Conservation (phyloP, 2,329 filamentous ascomycete species). For the Cercospora nicotianae region DNA sequence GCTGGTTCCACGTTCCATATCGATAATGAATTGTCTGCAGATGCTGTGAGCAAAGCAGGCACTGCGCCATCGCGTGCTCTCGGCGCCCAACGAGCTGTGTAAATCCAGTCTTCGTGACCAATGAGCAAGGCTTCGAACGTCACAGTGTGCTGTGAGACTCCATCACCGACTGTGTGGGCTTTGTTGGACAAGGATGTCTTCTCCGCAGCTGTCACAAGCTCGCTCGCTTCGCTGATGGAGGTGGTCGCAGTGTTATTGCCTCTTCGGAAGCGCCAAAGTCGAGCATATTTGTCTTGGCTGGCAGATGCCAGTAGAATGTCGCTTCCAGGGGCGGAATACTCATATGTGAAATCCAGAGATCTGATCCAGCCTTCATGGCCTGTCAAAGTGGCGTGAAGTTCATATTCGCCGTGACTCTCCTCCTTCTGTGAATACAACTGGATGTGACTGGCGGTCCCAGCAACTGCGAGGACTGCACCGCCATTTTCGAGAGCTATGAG, state of each 20-base stretch:
- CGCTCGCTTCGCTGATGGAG: slow-evolving; percentile 6
- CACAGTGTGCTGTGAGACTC: slow-evolving; percentile 67
- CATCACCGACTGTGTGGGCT: slow-evolving; percentile 70
- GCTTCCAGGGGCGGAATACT: slow-evolving; percentile 54
- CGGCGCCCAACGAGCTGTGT: slow-evolving; percentile 75
- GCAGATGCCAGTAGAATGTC: slow-evolving; percentile 86
- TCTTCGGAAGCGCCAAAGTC: slow-evolving; percentile 82
- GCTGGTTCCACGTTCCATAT: slow-evolving; percentile 84
- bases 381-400: slow-evolving; percentile 71
- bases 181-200: slow-evolving; percentile 78
- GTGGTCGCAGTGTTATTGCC: slow-evolving; percentile 35
- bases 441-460: slow-evolving; percentile 78
- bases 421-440: slow-evolving; percentile 70
- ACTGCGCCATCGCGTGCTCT: slow-evolving; percentile 45
- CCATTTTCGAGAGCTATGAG: slow-evolving; percentile 59
- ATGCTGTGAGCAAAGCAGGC: slow-evolving; percentile 71
- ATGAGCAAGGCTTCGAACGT: slow-evolving; percentile 93
- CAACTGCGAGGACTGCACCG: slow-evolving; percentile 67
- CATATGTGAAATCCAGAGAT: slow-evolving; percentile 74
- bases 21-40: slow-evolving; percentile 90
- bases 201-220: slow-evolving; percentile 10
- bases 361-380: slow-evolving; percentile 96
- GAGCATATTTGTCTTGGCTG: slow-evolving; percentile 96
- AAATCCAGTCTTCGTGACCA: slow-evolving; percentile 98
- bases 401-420: slow-evolving; percentile 55